A percentile compares a stretch with the other conserved stretches of the same genome.
phyloP scores from a whole-genome alignment of 108 stramenopile species.

The Cyclostephanos invisitatus region DNA sequence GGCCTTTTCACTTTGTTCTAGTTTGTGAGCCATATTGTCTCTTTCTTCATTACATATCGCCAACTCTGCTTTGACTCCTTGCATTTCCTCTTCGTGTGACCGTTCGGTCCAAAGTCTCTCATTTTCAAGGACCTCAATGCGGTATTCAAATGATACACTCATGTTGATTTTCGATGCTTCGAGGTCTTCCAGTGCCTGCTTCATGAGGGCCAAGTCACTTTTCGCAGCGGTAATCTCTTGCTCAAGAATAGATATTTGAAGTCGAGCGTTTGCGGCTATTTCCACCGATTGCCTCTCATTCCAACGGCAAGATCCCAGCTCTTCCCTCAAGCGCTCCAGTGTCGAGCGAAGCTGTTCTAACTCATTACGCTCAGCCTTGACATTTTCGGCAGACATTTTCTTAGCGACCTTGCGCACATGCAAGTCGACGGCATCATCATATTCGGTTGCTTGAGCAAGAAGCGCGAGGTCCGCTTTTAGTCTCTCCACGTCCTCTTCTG shows the following conservation, averaged over 20 bases:
- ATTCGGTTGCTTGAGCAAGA: slow-evolving; percentile 62
- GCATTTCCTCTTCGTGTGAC: slow-evolving; percentile 58
- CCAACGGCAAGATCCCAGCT: slow-evolving; percentile 61
- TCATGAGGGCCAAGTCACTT: slow-evolving; percentile 65
- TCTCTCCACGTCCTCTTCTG: slow-evolving; percentile 58
- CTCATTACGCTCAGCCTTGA: slow-evolving; percentile 64
- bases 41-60: slow-evolving; percentile 63
- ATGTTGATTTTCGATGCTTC: slow-evolving; percentile 60
- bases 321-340: slow-evolving; percentile 59
- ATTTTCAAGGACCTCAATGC: slow-evolving; percentile 71
- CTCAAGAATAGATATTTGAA: slow-evolving; percentile 67
- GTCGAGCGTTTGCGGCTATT: slow-evolving; percentile 53
- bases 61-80: slow-evolving; percentile 64
- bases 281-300: slow-evolving; percentile 70
- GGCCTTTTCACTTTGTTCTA: slow-evolving; percentile 69
- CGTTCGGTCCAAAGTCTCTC: slow-evolving; percentile 56
- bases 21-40: slow-evolving; percentile 62
- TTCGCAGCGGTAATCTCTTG: slow-evolving; percentile 76
- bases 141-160: slow-evolving; percentile 67
- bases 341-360: slow-evolving; percentile 66
- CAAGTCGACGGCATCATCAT: slow-evolving; percentile 39
- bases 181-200: slow-evolving; percentile 73
- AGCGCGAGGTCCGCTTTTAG: slow-evolving; percentile 68
- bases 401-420: slow-evolving; percentile 61
- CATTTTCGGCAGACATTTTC: slow-evolving; percentile 60